Evolutionary conservation across 306 rosid species (phyloP), one percentile per base, ranked within the genome.

Genomic region (Corylus heterophylla): DNA sequence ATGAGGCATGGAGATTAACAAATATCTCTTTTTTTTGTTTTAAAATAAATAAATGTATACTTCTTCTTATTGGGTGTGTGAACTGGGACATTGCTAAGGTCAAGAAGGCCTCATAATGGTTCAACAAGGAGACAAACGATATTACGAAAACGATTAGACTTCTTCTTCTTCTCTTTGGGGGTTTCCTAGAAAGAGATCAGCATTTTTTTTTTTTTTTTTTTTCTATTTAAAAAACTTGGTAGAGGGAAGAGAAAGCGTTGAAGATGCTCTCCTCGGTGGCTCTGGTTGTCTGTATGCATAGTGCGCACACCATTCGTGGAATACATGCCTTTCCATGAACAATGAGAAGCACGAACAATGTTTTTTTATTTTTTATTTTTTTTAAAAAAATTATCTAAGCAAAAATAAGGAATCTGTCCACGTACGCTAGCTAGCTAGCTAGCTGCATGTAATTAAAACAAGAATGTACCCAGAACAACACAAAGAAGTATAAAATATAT

Each of bases 221-320:
- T 37, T 37, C 71, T 7, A 27, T 35, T 7, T 37, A 37, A 64
- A 64, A 13, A 52, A 61, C 50, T 12, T 50, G 22, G 11, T 22
- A 56, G 42, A 39, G 35, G 29, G 42, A 5, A 74, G 25, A 76
- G 7, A 76, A 25, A 72, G 68, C 42, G 72, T 54, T 6, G 31
- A 44, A 27, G 80, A 71, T 70, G 77, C 70, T 67, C 63, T 18
- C 72, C 72, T 67, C 42, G 51, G 72, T 67, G 51, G 72, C 67
- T 75, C 77, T 47, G 75, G 78, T 10, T 71, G 81, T 79, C 85
- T 73, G 69, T 22, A 54, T 71, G 52, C 11, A 75, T 5, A 83
- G 76, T 54, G 68, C 37, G 77, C 77, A 83, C 69, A n/a, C 12
- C 22, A 29, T 62, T 62, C 56, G 8, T n/a, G 58, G 79, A 83